phyloP scores from a whole-genome alignment of 2,329 filamentous ascomycete species.

The Verticillium nubilum region DNA sequence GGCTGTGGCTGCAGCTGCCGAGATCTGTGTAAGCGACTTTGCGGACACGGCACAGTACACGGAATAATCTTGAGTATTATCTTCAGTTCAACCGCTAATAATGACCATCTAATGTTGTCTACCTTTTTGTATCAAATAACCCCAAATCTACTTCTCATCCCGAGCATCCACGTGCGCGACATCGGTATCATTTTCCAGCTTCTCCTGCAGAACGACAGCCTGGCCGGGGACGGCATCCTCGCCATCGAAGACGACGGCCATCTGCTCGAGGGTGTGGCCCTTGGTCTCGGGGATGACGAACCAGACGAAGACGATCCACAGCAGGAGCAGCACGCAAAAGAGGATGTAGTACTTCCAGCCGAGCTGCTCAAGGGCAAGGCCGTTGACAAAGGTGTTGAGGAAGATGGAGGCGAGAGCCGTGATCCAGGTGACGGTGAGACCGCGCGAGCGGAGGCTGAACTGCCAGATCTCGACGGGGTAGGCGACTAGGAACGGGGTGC shows the following conservation, averaged over 20 bases:
- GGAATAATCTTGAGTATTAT: too few species aligned
- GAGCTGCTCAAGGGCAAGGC: slow-evolving; percentile 41
- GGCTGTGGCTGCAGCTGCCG: too few species aligned
- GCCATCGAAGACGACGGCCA: slow-evolving; percentile 62
- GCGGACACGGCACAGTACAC: too few species aligned
- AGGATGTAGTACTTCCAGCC: slow-evolving; percentile 51
- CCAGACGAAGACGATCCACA: slow-evolving; percentile 51
- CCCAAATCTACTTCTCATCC: too few species aligned
- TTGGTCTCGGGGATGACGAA: slow-evolving; percentile 56
- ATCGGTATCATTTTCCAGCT: slow-evolving; percentile 37
- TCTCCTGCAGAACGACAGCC: slow-evolving; percentile 37
- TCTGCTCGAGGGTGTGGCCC: slow-evolving; percentile 60
- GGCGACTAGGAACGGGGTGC: slow-evolving; percentile 44
- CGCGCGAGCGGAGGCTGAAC: slow-evolving; percentile 44
- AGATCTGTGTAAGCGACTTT: too few species aligned
- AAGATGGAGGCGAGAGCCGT: slow-evolving; percentile 48
- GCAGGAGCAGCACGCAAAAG: slow-evolving; percentile 48
- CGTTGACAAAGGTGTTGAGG: slow-evolving; percentile 50
- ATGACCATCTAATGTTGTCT: too few species aligned
- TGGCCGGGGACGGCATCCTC: slow-evolving; percentile 36
- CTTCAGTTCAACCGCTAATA: too few species aligned
- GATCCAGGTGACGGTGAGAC: slow-evolving; percentile 52
- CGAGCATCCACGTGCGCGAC: neutral
- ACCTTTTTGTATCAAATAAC: too few species aligned
- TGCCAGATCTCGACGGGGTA: slow-evolving; percentile 47